Base-by-base conservation (phyloP, 768 basidiomycete species). In the Tulasnella calospora region DNA sequence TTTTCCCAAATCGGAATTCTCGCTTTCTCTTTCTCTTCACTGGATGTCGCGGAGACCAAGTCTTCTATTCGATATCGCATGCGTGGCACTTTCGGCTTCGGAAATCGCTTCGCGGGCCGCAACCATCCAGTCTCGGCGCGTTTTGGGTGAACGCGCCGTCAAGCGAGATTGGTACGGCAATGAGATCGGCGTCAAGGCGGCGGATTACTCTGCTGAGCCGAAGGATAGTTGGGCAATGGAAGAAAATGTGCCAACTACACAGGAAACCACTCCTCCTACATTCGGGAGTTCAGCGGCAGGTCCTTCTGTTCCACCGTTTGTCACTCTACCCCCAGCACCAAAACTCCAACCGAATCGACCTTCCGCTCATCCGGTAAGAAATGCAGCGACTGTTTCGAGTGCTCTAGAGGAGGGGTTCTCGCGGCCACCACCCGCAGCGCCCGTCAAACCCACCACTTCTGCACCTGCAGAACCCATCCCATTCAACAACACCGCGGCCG, bases 81-180 rank as follows among this genome's bases (percentile, higher is more conserved):
- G 91, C 82, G 92, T 92, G 40, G 85, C 89, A 71, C 88, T 89
- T 79, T 89, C 91, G 19, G 84, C 88, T 27, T 85, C 87, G 75
- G 89, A 91, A 77, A 90, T 94, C 76, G 82, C 91, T 46, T 85
- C 88, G 15, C 88, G 90, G 86, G 91, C 90, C 44, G 89, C 89
- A 4, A 87, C 87, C 46, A 87, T 91, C 46, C 87, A 89, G 82
- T 87, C 87, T 27, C 83, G 87, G 1, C 84, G 85, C 77, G 69
- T 57, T 73, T 69, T 76, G 71, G 44, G 69, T 36, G 33, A 35
- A 23, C 57, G 77, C 67, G 61, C 77, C 23, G 46, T 51, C 30
- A 76, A 76, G 21, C 79, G 78, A 27, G 55, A 78, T 27, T 74
- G 46, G 40, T 67, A 47, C 27, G 78, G 73, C 1, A 71, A 71